Percentiles rank a stretch among this genome's conserved stretches.
These are phyloP conservation scores for Monosporascus sp. DNA, from an alignment of 2,329 filamentous ascomycete genomes.

Conservation along the genomic window DNA sequence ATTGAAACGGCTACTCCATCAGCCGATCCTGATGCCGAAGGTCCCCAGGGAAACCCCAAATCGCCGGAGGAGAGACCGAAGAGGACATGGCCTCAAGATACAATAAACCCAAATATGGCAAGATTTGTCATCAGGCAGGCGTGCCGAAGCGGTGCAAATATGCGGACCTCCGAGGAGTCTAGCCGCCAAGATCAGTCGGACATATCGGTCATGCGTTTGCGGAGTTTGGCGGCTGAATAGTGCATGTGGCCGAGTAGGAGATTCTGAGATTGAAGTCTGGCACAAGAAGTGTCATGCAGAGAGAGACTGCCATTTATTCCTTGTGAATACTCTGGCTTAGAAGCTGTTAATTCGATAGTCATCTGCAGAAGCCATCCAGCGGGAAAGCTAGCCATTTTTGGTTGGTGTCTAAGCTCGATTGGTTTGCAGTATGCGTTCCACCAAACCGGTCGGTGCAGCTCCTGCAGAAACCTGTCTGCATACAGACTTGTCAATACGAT, in stretches of 20 bases:
- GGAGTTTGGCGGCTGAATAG: not conserved
- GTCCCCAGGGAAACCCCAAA: constrained; percentile 30
- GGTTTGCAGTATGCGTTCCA: constrained; percentile 15
- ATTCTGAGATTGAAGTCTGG: not conserved
- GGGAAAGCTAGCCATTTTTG: constrained; percentile 16
- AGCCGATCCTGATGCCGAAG: constrained; percentile 47
- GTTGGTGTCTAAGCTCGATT: constrained; percentile 12
- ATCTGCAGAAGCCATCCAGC: constrained; percentile 22
- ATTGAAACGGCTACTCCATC: constrained; percentile 52
- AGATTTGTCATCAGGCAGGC: not conserved
- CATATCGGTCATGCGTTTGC: not conserved
- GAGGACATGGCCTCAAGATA: constrained; percentile 20
- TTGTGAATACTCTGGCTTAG: constrained; percentile 32
- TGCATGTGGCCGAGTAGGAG: not conserved
- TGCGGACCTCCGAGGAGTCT: not conserved
- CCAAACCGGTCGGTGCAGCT: constrained; percentile 14
- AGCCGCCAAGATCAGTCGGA: not conserved
- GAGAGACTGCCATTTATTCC: constrained; percentile 41
- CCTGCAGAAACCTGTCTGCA: constrained; percentile 17
- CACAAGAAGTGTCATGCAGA: constrained; percentile 31
- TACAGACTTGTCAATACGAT: constrained; percentile 10
- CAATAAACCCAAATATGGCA: not conserved
- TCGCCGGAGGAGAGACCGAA: constrained; percentile 30
- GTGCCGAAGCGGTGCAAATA: not conserved
- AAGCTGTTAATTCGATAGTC: constrained; percentile 29